phyloP scores from a whole-genome alignment of 495 filamentous ascomycete species.

The Annulohypoxylon stygium region DNA sequence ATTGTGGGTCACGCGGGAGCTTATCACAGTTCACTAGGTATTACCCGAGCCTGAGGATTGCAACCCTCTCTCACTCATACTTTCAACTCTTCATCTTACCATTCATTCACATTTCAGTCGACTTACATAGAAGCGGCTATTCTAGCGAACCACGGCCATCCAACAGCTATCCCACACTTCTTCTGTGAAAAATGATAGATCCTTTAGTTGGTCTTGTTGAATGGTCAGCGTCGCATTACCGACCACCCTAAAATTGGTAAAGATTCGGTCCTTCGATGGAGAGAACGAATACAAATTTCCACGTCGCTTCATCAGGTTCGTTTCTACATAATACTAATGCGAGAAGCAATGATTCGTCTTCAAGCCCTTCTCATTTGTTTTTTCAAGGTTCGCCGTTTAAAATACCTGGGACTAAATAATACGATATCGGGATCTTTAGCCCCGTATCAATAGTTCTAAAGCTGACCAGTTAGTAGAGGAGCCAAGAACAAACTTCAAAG shows the following conservation, averaged over 20 bases:
- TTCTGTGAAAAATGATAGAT: not conserved
- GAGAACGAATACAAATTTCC: conserved; percentile 3
- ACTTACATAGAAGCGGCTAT: conserved; percentile 13
- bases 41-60: conserved; percentile 5
- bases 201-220: conserved; percentile 4
- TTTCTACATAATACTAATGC: not conserved
- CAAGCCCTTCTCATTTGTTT: conserved; percentile 20
- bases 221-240: not conserved
- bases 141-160: not conserved
- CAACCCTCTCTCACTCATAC: conserved; percentile 12
- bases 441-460: conserved; percentile 18
- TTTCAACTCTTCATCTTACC: not conserved
- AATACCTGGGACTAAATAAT: not conserved
- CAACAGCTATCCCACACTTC: not conserved
- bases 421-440: not conserved
- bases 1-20: conserved; percentile 14
- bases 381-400: not conserved
- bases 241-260: not conserved
- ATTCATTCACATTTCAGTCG: not conserved
- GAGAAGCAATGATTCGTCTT: conserved; percentile 4
- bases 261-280: not conserved
- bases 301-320: not conserved
- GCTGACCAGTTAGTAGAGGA: not conserved
- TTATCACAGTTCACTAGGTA: not conserved
- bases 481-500: conserved; percentile 15